Evolutionary conservation across 768 basidiomycete genomes (phyloP), one percentile per base, ranked within the genome.

Genomic region (Naganishia kalamii): DNA sequence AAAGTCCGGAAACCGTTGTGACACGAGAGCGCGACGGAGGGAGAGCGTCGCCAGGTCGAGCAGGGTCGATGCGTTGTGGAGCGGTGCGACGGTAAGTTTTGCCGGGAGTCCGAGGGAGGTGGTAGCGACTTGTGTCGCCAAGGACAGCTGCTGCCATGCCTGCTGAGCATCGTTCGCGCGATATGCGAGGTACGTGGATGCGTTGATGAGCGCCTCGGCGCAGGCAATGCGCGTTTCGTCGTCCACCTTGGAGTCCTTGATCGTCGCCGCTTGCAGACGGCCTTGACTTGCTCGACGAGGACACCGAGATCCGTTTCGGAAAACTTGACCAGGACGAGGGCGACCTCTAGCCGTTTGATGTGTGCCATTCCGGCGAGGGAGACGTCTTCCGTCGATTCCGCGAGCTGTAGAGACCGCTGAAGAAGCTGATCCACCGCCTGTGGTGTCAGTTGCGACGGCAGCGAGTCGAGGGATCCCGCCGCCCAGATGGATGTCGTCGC

Each of bases 401-500:
- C 54, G 35, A 57, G 54, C 54, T 44, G 54, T 40, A 40, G n/a
- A 10, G 27, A 33, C n/a, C 54, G 54, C 10, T 57, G 33, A 19
- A 57, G 54, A 23, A 57, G 33, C 10, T 40, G 54, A 21, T 37
- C 33, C 11, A 57, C 27, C n/a, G 54, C 54, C 10, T 6, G 19
- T 5, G 54, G 54, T 15, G 54, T 23, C 23, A 37, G 21, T 25
- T 5, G 21, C 13, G 54, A 7, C 8, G 54, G 54, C 13, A 57
- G 32, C 15, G 12, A 25, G 54, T 57, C 37, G 35, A 13, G 12
- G 3, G 54, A 15, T n/a, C 35, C 11, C 35, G 54, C n/a, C 11
- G 54, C 54, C 54, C 54, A 57, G 23, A 40, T 57, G 21, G 54
- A 57, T 1, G 54, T 57, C 19, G 54, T 40, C 21, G 30, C 37